Percentiles rank a stretch among this genome's conserved stretches.
phyloP scores from a whole-genome alignment of 2,329 filamentous ascomycete genomes.

The Colletotrichum destructivum region DNA sequence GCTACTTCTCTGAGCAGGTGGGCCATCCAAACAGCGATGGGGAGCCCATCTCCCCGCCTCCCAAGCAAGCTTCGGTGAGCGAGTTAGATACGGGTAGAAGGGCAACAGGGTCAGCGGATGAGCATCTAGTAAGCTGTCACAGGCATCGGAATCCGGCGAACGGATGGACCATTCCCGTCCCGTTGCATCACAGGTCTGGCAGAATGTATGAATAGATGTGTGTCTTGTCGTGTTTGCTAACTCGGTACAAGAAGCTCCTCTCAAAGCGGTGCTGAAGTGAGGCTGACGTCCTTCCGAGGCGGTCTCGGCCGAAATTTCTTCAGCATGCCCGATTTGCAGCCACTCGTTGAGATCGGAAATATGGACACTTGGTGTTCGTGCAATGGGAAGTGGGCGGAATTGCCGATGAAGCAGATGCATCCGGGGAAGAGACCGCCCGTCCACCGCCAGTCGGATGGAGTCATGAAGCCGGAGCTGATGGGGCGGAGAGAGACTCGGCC shows the following conservation, averaged over 20 bases:
- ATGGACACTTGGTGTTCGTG: not conserved
- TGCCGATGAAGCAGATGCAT: not conserved
- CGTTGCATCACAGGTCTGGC: not conserved
- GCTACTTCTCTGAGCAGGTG: not conserved
- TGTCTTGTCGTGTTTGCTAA: not conserved
- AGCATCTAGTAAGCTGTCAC: not conserved
- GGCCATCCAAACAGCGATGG: not conserved
- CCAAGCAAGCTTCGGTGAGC: not conserved
- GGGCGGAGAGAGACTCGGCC: not conserved
- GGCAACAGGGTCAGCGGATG: not conserved
- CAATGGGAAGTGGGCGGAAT: conserved; percentile 1
- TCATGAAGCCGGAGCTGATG: not conserved
- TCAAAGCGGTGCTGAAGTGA: not conserved
- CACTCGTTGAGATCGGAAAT: conserved; percentile 11
- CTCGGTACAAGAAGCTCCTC: not conserved
- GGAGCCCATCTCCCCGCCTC: not conserved
- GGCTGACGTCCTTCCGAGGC: not conserved
- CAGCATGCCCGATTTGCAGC: conserved; percentile 4
- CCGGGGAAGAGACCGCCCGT: not conserved
- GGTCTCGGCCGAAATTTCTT: not conserved
- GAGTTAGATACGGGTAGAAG: not conserved
- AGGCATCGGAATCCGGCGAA: not conserved
- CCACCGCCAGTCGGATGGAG: not conserved
- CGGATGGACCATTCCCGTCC: not conserved
- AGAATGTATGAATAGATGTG: not conserved